Evolutionary conservation across 371 early-diverging fungal species (phyloP).

Genomic region (Mucor mucedo): DNA sequence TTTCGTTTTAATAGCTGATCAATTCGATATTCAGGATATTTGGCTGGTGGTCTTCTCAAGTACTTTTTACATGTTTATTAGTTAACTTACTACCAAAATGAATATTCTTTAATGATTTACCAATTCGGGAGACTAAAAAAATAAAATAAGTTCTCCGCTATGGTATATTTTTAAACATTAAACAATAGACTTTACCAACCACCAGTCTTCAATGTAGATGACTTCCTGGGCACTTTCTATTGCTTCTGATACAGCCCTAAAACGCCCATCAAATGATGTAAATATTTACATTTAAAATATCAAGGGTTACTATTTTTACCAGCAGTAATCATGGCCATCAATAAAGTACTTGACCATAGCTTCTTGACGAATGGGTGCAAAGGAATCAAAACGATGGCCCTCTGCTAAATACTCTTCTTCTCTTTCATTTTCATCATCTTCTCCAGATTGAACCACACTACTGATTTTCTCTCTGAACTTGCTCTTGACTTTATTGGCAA

Average conservation of each 20-base stretch:
- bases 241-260: conserved; percentile 75
- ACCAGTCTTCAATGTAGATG: conserved; percentile 94
- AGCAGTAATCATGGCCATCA: conserved; percentile 83
- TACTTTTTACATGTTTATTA: conserved; percentile 46
- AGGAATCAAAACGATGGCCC: conserved; percentile 74
- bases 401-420: conserved; percentile 41
- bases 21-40: conserved; percentile 77
- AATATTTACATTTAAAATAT: conserved; percentile 1
- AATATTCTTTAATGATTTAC: conserved; percentile 19
- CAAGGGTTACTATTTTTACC: background rate
- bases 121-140: conserved; percentile 50
- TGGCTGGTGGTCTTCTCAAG: conserved; percentile 75
- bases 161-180: background rate
- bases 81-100: no score
- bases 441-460: conserved; percentile 15
- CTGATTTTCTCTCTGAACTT: conserved; percentile 28
- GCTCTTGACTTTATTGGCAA: conserved; percentile 39
- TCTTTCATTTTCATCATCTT: conserved; percentile 37
- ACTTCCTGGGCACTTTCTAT: conserved; percentile 73
- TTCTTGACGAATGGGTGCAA: conserved; percentile 79
- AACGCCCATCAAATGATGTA: background rate
- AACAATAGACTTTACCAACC: conserved; percentile 63
- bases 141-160: background rate
- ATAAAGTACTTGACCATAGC: conserved; percentile 78
- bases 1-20: conserved; percentile 83